Evolutionary conservation across 2,329 filamentous ascomycete species (phyloP), one percentile per base, ranked within the genome.

Genomic region (Aureobasidium zeae): DNA sequence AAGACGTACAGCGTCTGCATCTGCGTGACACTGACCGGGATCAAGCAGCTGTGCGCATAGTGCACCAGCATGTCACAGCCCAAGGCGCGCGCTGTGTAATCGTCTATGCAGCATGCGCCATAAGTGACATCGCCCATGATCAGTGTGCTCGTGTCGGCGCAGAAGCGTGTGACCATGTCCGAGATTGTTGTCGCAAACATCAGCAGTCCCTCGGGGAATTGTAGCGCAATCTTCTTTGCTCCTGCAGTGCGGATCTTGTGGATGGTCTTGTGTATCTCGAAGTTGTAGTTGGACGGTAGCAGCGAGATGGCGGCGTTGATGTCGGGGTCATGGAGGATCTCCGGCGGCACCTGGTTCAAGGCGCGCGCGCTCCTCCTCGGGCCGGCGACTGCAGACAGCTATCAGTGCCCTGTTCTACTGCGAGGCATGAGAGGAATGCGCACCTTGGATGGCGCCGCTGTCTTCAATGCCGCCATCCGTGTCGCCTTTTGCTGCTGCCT

Each of bases 41-140:
- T 94, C 50, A 98, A 72, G 56, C 91, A 98, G 59, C 85, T 93
- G 66, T 98, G 91, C 1, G 91, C 91, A 60, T 98, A 98, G 66
- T 98, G 91, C 1, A 98, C 85, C 8, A 98, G 72, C 5, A 98
- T 70, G 55, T 98, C 91, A 61, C 91, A 98, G 2, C 87, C 91
- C 16, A 98, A 74, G 1, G 93, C 91, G 32, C 89, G 74, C 1
- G 91, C 93, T 0, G 91, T 98, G 66, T 93, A 98, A 66, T 98
- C 91, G 61, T 98, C 91, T 55, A 98, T 95, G 60, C 91, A 98
- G 69, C 91, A 98, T 16, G 91, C 91, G 50, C 91, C 91, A 62
- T 98, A 98, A 1, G 91, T 98, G 31, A 98, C 91, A 61, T 98
- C 91, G 49, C 91, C 91, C 91, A 98, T 98, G 62, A 98, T 98